Percentiles rank a stretch among this genome's conserved stretches.
Conservation (phyloP, 1,284 basidiomycete species). For the Coniferiporia weirii region DNA sequence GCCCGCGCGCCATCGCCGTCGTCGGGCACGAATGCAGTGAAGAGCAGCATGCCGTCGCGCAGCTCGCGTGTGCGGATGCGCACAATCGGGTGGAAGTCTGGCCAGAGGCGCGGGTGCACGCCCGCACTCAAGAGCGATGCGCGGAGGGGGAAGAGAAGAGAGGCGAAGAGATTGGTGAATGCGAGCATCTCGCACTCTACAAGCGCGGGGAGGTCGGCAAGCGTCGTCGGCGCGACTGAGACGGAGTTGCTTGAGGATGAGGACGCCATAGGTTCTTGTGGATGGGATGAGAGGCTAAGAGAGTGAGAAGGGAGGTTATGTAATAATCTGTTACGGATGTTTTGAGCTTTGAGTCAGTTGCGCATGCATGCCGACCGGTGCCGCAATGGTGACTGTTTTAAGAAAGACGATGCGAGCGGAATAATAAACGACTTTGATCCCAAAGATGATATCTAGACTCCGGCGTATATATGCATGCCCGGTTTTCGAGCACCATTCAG, state of each 20-base stretch:
- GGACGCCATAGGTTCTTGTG: too few species aligned
- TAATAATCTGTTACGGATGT: too few species aligned
- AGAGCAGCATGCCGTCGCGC: slow-evolving; percentile 2
- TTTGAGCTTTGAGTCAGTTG: too few species aligned
- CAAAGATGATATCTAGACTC: too few species aligned
- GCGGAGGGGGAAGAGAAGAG: slow-evolving; percentile 3
- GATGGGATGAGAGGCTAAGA: too few species aligned
- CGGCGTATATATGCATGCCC: too few species aligned
- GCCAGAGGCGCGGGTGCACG: slow-evolving; percentile 14
- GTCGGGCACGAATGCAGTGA: slow-evolving; percentile 7
- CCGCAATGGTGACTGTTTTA: too few species aligned
- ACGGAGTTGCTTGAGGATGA: not conserved
- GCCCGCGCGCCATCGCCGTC: not conserved
- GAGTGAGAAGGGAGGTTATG: too few species aligned
- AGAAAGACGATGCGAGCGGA: too few species aligned
- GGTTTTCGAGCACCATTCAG: too few species aligned
- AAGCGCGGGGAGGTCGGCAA: slow-evolving; percentile 8
- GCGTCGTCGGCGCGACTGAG: slow-evolving; percentile 1
- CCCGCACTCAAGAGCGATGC: slow-evolving; percentile 1
- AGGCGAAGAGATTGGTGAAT: not conserved
- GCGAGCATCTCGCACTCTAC: slow-evolving; percentile 12
- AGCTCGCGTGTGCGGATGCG: not conserved
- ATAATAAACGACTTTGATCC: too few species aligned
- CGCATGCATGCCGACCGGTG: too few species aligned
- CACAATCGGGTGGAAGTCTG: slow-evolving; percentile 9